phyloP scores from a whole-genome alignment of 2,329 filamentous ascomycete genomes.

The Beauveria sp. region DNA sequence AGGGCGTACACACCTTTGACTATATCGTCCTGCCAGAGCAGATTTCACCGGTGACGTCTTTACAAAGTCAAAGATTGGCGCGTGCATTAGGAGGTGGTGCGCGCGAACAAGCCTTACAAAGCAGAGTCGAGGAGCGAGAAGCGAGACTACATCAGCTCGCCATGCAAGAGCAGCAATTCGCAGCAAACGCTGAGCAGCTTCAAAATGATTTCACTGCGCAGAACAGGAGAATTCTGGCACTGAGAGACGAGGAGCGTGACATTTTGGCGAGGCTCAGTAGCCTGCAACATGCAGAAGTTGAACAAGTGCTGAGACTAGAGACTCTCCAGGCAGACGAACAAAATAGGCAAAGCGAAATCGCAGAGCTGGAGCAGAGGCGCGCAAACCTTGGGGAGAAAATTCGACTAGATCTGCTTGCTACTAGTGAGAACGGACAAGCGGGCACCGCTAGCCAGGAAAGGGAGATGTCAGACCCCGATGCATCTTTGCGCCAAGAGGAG shows the following conservation, averaged over 20 bases:
- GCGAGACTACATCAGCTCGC: background rate
- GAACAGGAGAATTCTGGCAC: background rate
- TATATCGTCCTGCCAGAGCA: background rate
- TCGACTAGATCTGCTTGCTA: background rate
- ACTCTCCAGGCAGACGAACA: background rate
- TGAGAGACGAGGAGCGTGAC: background rate
- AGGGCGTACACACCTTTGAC: background rate
- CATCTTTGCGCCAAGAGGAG: background rate
- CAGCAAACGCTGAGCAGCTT: background rate
- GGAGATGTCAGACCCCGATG: background rate
- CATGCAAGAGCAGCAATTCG: background rate
- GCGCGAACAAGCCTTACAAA: background rate
- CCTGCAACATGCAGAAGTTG: background rate
- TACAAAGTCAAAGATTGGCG: background rate
- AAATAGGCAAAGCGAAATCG: background rate
- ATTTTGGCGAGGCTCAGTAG: background rate
- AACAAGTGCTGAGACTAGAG: background rate
- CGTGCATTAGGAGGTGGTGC: background rate
- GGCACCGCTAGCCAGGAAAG: background rate
- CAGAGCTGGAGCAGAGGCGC: background rate
- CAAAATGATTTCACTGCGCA: background rate
- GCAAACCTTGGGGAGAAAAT: background rate
- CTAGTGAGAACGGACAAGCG: background rate
- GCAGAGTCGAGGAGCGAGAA: background rate
- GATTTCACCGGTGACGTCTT: background rate